Percentiles rank a stretch among this genome's conserved stretches.
These are phyloP conservation scores for Mycogone perniciosa DNA, from an alignment of 2,329 filamentous ascomycete genomes.

Conservation along the genomic window DNA sequence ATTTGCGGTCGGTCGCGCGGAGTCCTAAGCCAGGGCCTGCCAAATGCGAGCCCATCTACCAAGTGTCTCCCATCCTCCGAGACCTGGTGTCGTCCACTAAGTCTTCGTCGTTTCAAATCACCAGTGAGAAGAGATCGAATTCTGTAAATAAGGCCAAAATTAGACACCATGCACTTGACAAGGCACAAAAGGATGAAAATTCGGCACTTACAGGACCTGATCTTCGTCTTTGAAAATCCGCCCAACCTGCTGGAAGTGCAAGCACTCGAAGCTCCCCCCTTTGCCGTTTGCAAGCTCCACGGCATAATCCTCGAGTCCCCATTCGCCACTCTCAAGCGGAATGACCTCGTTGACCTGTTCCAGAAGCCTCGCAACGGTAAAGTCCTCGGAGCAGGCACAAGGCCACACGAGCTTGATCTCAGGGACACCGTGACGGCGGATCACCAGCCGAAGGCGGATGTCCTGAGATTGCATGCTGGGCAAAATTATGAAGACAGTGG, in stretches of 20 bases:
- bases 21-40: conserved; percentile 59
- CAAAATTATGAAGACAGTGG: not conserved
- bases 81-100: conserved; percentile 78
- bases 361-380: conserved; percentile 70
- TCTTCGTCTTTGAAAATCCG: conserved; percentile 75
- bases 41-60: conserved; percentile 80
- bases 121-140: conserved; percentile 71
- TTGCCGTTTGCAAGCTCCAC: conserved; percentile 60
- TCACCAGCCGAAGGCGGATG: conserved; percentile 66
- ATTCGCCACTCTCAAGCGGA: conserved; percentile 72
- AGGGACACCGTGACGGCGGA: conserved; percentile 68
- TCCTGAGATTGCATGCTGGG: conserved; percentile 17
- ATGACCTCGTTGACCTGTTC: conserved; percentile 73
- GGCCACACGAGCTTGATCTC: conserved; percentile 67
- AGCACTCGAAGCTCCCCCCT: conserved; percentile 69
- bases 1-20: conserved; percentile 58
- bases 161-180: not conserved
- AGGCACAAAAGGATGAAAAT: not conserved
- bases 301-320: conserved; percentile 85
- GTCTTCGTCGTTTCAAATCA: conserved; percentile 64
- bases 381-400: conserved; percentile 48
- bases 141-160: conserved; percentile 33
- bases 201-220: conserved; percentile 62
- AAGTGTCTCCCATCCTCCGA: conserved; percentile 70
- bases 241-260: conserved; percentile 73